Conservation (phyloP, 768 basidiomycete species). For the Hygrocybe coccinea region DNA sequence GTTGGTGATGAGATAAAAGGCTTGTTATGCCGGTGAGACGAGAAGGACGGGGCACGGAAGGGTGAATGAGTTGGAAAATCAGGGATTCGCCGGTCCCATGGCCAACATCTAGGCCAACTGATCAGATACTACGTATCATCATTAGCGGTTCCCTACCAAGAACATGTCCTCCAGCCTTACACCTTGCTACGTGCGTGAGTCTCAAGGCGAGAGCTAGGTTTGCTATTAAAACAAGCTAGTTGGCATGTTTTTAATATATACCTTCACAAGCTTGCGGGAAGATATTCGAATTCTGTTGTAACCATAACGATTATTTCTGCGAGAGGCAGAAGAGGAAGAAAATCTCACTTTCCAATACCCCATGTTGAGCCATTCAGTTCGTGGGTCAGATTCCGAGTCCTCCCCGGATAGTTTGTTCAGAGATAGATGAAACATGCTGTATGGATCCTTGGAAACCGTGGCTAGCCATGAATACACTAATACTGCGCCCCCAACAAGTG, state of each 20-base stretch:
- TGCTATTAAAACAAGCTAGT: not conserved
- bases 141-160: constrained; percentile 40
- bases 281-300: constrained; percentile 36
- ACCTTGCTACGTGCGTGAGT: constrained; percentile 40
- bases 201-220: constrained; percentile 45
- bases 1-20: constrained; percentile 43
- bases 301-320: not conserved
- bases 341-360: constrained; percentile 58
- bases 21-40: constrained; percentile 56
- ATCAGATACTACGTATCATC: not conserved
- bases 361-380: constrained; percentile 69
- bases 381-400: constrained; percentile 27
- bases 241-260: constrained; percentile 16
- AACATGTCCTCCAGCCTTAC: constrained; percentile 41
- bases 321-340: not conserved
- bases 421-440: constrained; percentile 53
- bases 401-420: constrained; percentile 44
- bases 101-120: constrained; percentile 49
- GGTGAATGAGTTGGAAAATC: constrained; percentile 46
- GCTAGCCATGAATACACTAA: not conserved
- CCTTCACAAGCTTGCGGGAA: constrained; percentile 64
- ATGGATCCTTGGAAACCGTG: constrained; percentile 40
- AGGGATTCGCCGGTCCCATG: constrained; percentile 67
- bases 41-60: constrained; percentile 42
- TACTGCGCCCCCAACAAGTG: not conserved